Base-by-base conservation (phyloP, 768 basidiomycete species). In the Auriculariales sp. region DNA sequence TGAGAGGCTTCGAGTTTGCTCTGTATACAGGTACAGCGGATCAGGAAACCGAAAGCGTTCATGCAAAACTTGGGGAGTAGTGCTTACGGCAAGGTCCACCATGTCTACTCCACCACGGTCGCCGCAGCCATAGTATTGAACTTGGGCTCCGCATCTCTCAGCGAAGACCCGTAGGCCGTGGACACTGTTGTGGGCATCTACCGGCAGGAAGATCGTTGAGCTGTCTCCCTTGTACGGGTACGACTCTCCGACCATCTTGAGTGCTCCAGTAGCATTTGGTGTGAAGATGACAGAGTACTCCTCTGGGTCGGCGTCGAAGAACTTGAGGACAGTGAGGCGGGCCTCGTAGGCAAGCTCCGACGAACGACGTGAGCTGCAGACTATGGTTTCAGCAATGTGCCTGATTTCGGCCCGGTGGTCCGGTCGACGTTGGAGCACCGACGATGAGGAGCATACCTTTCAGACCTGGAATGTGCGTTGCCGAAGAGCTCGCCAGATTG, bases 101-200 rank as follows among this genome's bases (percentile, higher is more conserved):
- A 67, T 55, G 50, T 82, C 74, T 53, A 86, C 74, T 7, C 85
- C 85, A 29, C 85, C 85, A 17, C 70, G 70, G 5, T 70, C 61
- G 6, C 77, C 77, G 3, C 81, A 75, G 7, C 73, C 71, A 42
- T 89, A 75, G 60, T 90, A 90, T 34, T 68, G 66, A 15, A 81
- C 73, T 30, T 66, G 60, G 4, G 79, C 76, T 10, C 79, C 78
- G 33, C 70, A 70, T 50, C 65, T 63, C 11, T 60, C 59, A 0
- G 85, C 84, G 57, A 76, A 90, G 64, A 83, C 72, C 34, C 87
- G 73, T 52, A 89, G 82, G 9, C 86, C 86, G 56, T 89, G 81
- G 17, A 89, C 79, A 53, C 83, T 87, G 58, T 89, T 89, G 61
- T 91, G 88, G 5, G 83, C 81, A 62, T 91, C 87, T 14, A 73